A percentile compares a stretch with the other conserved stretches of the same genome.
Evolutionary conservation across 208 protist species (phyloP).

Genomic region (Trypanosoma boissoni): DNA sequence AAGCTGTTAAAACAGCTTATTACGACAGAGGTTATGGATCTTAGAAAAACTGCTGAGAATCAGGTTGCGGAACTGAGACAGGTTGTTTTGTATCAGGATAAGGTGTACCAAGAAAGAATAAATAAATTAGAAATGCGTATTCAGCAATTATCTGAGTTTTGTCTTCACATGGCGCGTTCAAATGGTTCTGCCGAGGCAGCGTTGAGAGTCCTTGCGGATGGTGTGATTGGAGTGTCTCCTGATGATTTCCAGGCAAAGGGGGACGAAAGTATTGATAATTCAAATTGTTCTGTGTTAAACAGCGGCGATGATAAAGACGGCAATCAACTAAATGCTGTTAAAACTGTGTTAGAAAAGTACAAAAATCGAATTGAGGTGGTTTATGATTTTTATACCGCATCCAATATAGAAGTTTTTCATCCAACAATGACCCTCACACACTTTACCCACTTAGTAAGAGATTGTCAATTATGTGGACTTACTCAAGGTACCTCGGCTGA

Average conservation of each 20-base stretch:
- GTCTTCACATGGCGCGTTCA: conserved; percentile 24
- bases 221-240: not conserved
- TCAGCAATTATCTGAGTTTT: conserved; percentile 34
- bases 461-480: conserved; percentile 32
- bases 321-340: conserved; percentile 5
- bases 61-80: conserved; percentile 45
- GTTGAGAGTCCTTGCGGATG: not conserved
- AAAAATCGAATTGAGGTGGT: conserved; percentile 31
- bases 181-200: conserved; percentile 4
- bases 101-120: conserved; percentile 34
- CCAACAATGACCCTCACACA: conserved; percentile 44
- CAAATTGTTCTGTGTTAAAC: too few relatives aligned
- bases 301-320: conserved; percentile 9
- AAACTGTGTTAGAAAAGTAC: conserved; percentile 26
- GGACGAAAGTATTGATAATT: too few relatives aligned
- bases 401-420: conserved; percentile 30
- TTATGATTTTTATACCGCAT: conserved; percentile 55
- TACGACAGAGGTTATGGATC: conserved; percentile 30
- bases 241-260: not conserved
- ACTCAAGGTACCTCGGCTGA: conserved; percentile 36
- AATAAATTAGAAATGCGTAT: conserved; percentile 24
- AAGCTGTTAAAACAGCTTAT: conserved; percentile 34
- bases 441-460: conserved; percentile 49
- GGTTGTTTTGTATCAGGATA: conserved; percentile 39
- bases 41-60: conserved; percentile 27